Base-by-base conservation (phyloP, 768 basidiomycete genomes). In the Tricholoma terreum region DNA sequence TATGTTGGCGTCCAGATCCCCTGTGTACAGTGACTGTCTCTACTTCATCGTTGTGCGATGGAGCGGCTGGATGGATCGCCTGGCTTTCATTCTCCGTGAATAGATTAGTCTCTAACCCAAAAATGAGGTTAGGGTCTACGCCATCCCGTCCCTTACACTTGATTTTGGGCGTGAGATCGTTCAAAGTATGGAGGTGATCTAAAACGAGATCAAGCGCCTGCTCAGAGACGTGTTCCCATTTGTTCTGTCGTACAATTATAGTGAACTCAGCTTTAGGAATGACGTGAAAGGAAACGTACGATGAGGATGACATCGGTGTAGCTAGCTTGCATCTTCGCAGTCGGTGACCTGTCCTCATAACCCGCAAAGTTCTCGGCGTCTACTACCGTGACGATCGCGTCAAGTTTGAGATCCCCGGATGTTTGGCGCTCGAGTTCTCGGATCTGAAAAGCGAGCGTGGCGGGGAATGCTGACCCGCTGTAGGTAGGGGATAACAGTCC, bases 401-500 rank as follows among this genome's bases (percentile, higher is more conserved):
- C 95, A 24, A 98, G 77, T 66, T 84, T 85, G 67, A 98, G 81
- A 49, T 87, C 90, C 10, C 84, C 80, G 17, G 76, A 67, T 2
- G 89, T 92, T 67, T 94, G 84, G 17, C 69, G 82, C 69, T 94
- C 94, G 21, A 98, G 77, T 69, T 95, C 89, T 36, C 92, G 87
- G 56, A 98, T 92, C 67, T 96, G 95, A 66, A 96, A 93, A 0
- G 94, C 95, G 33, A 98, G 79, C 1, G 94, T 96, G 2, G 95
- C 95, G 8, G 95, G 95, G 66, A 97, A 97, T 0, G 95, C 95
- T 7, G 93, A 95, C 10, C 95, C 95, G 34, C 92, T 94, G 63
- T 15, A 36, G 24, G 27, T 17, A 52, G 19, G 11, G 40, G 8
- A 34, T 43, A n/a, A 30, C 27, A 9, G 34, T 27, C 56, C 43